These are phyloP conservation scores for Xylariales sp. DNA, from an alignment of 2,329 filamentous ascomycete genomes.

Conservation along the genomic window DNA sequence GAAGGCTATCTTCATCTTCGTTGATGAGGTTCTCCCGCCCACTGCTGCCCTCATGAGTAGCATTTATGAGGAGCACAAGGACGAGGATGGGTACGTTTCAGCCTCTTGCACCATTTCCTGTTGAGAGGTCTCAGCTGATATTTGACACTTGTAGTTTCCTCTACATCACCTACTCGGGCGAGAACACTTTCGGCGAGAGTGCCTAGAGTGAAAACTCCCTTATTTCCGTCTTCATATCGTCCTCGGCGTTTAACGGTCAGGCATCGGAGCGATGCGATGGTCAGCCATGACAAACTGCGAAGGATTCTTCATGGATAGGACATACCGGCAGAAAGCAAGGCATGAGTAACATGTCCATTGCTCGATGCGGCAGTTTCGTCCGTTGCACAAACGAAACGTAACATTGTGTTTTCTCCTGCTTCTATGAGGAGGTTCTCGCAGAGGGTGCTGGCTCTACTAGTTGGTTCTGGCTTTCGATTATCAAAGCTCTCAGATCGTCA, in stretches of 20 bases:
- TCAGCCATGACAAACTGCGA: slow-evolving; percentile 1
- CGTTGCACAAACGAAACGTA: not conserved
- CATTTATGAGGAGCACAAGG: slow-evolving; percentile 99
- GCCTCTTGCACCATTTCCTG: slow-evolving; percentile 13
- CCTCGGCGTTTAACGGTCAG: slow-evolving; percentile 11
- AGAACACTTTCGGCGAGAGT: slow-evolving; percentile 87
- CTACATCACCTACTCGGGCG: slow-evolving; percentile 98
- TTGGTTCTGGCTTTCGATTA: not conserved
- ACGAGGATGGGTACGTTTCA: slow-evolving; percentile 58
- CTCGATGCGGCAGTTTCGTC: not conserved
- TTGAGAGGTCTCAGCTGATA: slow-evolving; percentile 12
- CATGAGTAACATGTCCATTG: not conserved
- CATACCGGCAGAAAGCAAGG: not conserved
- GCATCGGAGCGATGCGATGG: slow-evolving; percentile 3
- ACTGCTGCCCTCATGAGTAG: slow-evolving; percentile 98
- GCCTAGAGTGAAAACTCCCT: too few relatives aligned
- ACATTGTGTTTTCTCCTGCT: not conserved
- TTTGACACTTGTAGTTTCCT: slow-evolving; percentile 62
- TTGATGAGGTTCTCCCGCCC: slow-evolving; percentile 94
- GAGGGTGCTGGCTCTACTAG: not conserved
- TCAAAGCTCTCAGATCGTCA: slow-evolving; percentile 3
- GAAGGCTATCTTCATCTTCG: slow-evolving; percentile 99
- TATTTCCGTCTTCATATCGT: slow-evolving; percentile 3
- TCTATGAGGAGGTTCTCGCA: not conserved
- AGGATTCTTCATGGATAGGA: slow-evolving; percentile 5